These are phyloP conservation scores for Fusarium coffeatum DNA, from an alignment of 2,329 filamentous ascomycete genomes.

Conservation along the genomic window DNA sequence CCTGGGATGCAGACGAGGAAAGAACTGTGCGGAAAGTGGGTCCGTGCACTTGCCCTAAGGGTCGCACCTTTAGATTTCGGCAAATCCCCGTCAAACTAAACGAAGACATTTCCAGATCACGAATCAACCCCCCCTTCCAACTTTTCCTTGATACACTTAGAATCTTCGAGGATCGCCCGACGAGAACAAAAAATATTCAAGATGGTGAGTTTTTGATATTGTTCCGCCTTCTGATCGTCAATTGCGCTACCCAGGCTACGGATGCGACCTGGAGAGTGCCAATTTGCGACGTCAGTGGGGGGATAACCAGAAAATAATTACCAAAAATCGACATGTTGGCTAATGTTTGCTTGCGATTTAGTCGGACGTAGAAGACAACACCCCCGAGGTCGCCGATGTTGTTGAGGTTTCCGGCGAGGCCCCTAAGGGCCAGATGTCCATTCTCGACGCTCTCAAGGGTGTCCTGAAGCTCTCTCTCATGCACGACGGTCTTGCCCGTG, in stretches of 20 bases:
- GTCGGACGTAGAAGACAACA: constrained; percentile 99
- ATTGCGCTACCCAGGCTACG: constrained; percentile 28
- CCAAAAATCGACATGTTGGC: constrained; percentile 25
- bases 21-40: constrained; percentile 55
- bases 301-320: constrained; percentile 9
- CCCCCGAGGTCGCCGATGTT: constrained; percentile 85
- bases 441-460: constrained; percentile 98
- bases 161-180: constrained; percentile 77
- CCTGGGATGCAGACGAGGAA: neutral
- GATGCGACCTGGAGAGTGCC: constrained; percentile 8
- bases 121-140: constrained; percentile 45
- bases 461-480: constrained; percentile 98
- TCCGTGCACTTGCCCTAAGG: constrained; percentile 59
- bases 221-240: constrained; percentile 8
- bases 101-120: constrained; percentile 49
- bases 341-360: constrained; percentile 54
- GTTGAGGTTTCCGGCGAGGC: constrained; percentile 96
- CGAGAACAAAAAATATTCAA: constrained; percentile 63
- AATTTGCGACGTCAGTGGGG: constrained; percentile 25
- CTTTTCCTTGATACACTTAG: constrained; percentile 51
- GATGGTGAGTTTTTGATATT: constrained; percentile 64
- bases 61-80: constrained; percentile 52
- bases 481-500: constrained; percentile 98
- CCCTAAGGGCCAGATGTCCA: constrained; percentile 94
- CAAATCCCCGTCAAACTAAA: constrained; percentile 52